Conservation (phyloP, 129 eudicot genomes). For the Ambrosia trifida region DNA sequence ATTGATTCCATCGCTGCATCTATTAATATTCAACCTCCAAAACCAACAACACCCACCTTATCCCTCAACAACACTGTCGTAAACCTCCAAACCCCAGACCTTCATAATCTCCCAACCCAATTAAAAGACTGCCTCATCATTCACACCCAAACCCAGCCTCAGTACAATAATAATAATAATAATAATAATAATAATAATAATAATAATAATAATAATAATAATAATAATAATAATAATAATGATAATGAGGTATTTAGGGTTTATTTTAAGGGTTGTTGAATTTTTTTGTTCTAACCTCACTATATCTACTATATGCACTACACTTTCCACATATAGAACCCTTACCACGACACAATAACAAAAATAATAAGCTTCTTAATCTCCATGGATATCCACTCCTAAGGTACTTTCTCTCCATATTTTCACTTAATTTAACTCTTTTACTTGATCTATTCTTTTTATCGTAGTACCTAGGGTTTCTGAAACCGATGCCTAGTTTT, state of each 20-base stretch:
- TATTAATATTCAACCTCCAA: conserved; percentile 47
- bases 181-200: no score
- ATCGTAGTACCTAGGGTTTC: conserved; percentile 8
- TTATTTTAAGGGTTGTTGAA: no score
- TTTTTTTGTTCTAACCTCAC: conserved; percentile 32
- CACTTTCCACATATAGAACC: conserved; percentile 13
- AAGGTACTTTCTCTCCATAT: conserved; percentile 10
- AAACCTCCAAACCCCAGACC: conserved; percentile 5
- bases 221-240: no score
- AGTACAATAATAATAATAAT: no score
- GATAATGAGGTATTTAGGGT: no score
- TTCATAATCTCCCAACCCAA: conserved; percentile 30
- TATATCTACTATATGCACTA: conserved; percentile 10
- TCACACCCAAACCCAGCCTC: conserved; percentile 17
- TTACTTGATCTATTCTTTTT: conserved; percentile 19
- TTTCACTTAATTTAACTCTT: not conserved
- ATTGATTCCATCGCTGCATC: conserved; percentile 75
- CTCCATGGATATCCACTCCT: conserved; percentile 26
- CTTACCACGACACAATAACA: not conserved
- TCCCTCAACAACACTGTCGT: no score
- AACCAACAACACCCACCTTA: no score
- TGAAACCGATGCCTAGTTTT: conserved; percentile 6
- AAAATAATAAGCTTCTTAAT: conserved; percentile 14
- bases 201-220: not conserved
- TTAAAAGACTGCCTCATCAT: conserved; percentile 32